phyloP scores from a whole-genome alignment of 305 asterid species.

The Fraxinus sp. region DNA sequence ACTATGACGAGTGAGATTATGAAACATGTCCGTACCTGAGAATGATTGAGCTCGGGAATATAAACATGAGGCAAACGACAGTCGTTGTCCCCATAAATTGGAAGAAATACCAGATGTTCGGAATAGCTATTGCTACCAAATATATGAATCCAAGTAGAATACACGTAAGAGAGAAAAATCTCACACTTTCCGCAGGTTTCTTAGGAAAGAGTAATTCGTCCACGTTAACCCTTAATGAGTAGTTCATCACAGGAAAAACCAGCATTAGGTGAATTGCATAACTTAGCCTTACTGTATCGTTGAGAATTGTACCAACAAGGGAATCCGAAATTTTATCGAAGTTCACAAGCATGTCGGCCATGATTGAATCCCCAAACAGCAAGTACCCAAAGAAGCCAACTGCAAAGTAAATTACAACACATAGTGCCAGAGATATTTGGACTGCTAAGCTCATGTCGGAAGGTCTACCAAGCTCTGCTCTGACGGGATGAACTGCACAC shows the following conservation, averaged over 20 bases:
- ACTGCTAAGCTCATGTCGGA: conserved; percentile 91
- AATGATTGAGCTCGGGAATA: conserved; percentile 81
- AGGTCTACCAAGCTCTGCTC: conserved; percentile 92
- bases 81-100: conserved; percentile 95
- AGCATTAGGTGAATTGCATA: conserved; percentile 94
- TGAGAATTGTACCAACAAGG: conserved; percentile 40
- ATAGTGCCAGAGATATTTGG: conserved; percentile 59
- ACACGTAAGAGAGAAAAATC: conserved; percentile 60
- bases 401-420: conserved; percentile 68
- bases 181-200: conserved; percentile 39
- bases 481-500: conserved; percentile 84
- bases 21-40: conserved; percentile 51
- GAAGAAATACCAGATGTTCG: conserved; percentile 93
- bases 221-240: conserved; percentile 71
- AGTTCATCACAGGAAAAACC: conserved; percentile 96
- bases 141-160: conserved; percentile 56
- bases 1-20: not conserved
- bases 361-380: conserved; percentile 84
- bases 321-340: conserved; percentile 68
- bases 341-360: conserved; percentile 94
- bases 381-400: conserved; percentile 95
- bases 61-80: conserved; percentile 83
- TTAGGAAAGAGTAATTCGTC: conserved; percentile 79
- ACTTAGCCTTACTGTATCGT: conserved; percentile 68
- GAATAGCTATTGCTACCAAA: conserved; percentile 65